Conservation (phyloP, 352 stramenopile genomes). For the Globisporangium abappressorium region DNA sequence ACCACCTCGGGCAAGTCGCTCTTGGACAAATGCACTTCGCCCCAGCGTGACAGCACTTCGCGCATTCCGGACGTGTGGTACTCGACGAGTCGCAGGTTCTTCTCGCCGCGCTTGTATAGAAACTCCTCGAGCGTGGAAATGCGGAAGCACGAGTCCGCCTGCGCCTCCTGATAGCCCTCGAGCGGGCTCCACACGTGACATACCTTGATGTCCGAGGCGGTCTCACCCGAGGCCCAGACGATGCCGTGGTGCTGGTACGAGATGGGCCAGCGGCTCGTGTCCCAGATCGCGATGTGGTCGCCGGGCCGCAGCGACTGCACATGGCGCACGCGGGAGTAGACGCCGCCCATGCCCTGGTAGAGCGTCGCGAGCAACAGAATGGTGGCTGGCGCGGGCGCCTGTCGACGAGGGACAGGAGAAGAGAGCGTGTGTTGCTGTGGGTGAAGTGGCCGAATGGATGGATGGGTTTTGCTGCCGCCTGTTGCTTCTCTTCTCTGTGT, state of each 20-base stretch:
- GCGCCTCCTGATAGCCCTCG: conserved; percentile 63
- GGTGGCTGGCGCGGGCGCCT: neutral
- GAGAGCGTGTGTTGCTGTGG: neutral
- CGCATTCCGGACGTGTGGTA: conserved; percentile 82
- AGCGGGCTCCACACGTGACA: conserved; percentile 87
- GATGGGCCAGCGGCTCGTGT: conserved; percentile 82
- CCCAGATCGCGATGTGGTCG: conserved; percentile 86
- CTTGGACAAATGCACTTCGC: conserved; percentile 84
- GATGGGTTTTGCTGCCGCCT: neutral
- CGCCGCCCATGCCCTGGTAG: conserved; percentile 49
- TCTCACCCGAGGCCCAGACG: conserved; percentile 74
- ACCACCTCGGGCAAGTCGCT: conserved; percentile 81
- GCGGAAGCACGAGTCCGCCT: conserved; percentile 83
- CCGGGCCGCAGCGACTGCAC: conserved; percentile 70
- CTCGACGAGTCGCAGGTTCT: conserved; percentile 74
- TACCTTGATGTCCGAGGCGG: conserved; percentile 58
- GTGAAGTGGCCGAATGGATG: neutral
- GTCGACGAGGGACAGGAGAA: neutral
- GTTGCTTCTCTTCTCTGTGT: neutral
- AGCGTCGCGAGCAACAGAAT: conserved; percentile 17
- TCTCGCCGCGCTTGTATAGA: conserved; percentile 54
- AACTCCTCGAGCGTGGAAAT: conserved; percentile 87
- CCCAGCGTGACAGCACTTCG: conserved; percentile 76
- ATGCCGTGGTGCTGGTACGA: conserved; percentile 87
- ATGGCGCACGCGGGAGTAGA: conserved; percentile 78